A percentile compares a stretch with the other conserved stretches of the same genome.
These are phyloP conservation scores for Pisolithus orientalis DNA, from an alignment of 768 basidiomycete genomes.

Conservation along the genomic window DNA sequence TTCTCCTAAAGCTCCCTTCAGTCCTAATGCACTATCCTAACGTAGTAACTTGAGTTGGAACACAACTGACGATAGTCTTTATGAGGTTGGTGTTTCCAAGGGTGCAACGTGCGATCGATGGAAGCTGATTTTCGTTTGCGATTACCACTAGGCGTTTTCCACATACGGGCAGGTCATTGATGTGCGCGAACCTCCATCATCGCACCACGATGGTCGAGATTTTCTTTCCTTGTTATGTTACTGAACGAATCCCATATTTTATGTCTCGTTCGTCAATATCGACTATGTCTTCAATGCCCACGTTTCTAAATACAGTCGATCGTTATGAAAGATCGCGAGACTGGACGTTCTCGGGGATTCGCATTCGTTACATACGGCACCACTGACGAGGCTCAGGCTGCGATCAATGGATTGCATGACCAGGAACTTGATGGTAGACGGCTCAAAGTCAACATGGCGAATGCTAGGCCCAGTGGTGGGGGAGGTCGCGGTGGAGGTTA, in stretches of 20 bases:
- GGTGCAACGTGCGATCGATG: neutral
- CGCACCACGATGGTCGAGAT: slow-evolving; percentile 26
- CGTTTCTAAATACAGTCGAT: slow-evolving; percentile 17
- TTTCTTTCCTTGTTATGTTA: slow-evolving; percentile 14
- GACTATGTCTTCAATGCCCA: neutral
- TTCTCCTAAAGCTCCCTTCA: neutral
- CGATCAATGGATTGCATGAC: slow-evolving; percentile 42
- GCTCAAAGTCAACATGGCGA: slow-evolving; percentile 43
- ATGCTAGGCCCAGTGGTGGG: slow-evolving; percentile 19
- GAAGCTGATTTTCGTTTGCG: neutral
- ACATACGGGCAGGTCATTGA: slow-evolving; percentile 41
- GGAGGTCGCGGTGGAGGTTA: slow-evolving; percentile 8
- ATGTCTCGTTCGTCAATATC: slow-evolving; percentile 6
- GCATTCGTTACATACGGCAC: slow-evolving; percentile 43
- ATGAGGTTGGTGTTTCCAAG: slow-evolving; percentile 15
- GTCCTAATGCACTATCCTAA: neutral
- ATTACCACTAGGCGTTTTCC: slow-evolving; percentile 33
- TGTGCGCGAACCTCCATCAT: slow-evolving; percentile 37
- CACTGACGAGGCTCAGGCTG: slow-evolving; percentile 34
- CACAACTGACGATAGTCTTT: slow-evolving; percentile 24
- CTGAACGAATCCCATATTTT: slow-evolving; percentile 24
- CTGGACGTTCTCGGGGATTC: slow-evolving; percentile 52
- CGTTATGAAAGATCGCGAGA: slow-evolving; percentile 47
- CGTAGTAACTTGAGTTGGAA: slow-evolving; percentile 29
- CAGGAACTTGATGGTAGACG: slow-evolving; percentile 50